Conservation (phyloP, 495 filamentous ascomycete genomes). For the Tuber brumale region DNA sequence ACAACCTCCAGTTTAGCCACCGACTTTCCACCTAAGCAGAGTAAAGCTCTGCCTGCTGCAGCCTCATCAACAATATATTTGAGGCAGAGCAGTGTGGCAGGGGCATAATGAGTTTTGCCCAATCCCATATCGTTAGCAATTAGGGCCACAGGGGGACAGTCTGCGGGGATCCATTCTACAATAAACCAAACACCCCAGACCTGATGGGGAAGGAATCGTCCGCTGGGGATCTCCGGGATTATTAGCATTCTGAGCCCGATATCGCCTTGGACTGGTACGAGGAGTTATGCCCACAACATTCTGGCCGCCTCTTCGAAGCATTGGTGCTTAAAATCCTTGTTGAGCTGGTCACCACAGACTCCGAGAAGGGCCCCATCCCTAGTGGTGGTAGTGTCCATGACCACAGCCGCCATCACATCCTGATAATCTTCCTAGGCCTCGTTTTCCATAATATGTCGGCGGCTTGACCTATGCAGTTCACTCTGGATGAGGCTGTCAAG, state of each 20-base stretch:
- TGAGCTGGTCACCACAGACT: not conserved
- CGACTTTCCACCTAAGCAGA: too few species aligned
- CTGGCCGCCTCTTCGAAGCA: not conserved
- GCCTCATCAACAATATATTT: too few species aligned
- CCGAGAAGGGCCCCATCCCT: too few species aligned
- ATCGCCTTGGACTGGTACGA: not conserved
- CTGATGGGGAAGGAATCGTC: not conserved
- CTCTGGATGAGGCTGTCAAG: too few species aligned
- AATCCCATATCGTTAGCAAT: conserved; percentile 16
- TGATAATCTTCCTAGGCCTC: too few species aligned
- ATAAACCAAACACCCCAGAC: conserved; percentile 6
- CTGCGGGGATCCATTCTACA: too few species aligned
- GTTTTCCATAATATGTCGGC: too few species aligned
- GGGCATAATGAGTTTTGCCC: conserved; percentile 9
- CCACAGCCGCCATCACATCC: too few species aligned
- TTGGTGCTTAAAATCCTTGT: conserved; percentile 4
- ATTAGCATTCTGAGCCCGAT: not conserved
- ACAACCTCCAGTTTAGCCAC: too few species aligned
- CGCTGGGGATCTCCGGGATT: not conserved
- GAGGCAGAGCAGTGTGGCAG: not conserved
- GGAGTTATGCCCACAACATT: not conserved
- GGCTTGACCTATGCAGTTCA: too few species aligned
- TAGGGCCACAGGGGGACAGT: not conserved
- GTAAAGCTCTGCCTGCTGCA: too few species aligned
- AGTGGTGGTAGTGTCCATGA: too few species aligned